Evolutionary conservation across 2,329 filamentous ascomycete species (phyloP), one percentile per base, ranked within the genome.

Genomic region (Nannizziopsis barbatae): DNA sequence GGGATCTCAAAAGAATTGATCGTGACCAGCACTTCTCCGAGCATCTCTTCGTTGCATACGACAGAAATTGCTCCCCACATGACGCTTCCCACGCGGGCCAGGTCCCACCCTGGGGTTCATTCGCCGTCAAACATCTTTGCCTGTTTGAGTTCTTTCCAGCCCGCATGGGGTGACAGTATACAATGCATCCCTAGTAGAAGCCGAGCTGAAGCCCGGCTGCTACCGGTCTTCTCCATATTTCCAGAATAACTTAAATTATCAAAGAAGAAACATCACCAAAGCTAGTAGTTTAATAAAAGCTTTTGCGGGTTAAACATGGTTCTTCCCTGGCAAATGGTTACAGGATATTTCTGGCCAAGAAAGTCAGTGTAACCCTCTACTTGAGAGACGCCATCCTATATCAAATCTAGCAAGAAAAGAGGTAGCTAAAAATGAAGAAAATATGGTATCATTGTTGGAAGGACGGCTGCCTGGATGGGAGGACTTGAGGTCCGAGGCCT

Each of bases 231-330:
- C 22, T 27, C 22, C 22, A 27, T 27, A 27, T 27, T 27, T 27
- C 22, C 22, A 27, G 22, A 27, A 27, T 7, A 27, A 27, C 22
- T 7, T 27, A 27, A 27, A 27, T 27, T 27, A 27, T 27, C 22
- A 4, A 7, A 27, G n/a, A n/a, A n/a, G n/a, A 27, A 27, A 27
- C 22, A 27, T 27, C 22, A 27, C 22, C 3, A 27, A 27, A 27
- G 22, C 22, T 27, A 27, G 22, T 27, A 27, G 22, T 41, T 41
- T 20, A 20, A 41, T 47, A 41, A 42, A 42, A 17, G 31, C 35
- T 11, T 38, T 42, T 36, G 45, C 17, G 45, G 45, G 35, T 30
- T 35, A 31, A 42, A 30, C 45, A 47, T 47, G 45, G 45, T 47
- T 42, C 17, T 35, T 42, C 45, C 38, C 45, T 36, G 30, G 38